Conservation (phyloP, 106 monocot species). For the Dendrobium chrysotoxum region DNA sequence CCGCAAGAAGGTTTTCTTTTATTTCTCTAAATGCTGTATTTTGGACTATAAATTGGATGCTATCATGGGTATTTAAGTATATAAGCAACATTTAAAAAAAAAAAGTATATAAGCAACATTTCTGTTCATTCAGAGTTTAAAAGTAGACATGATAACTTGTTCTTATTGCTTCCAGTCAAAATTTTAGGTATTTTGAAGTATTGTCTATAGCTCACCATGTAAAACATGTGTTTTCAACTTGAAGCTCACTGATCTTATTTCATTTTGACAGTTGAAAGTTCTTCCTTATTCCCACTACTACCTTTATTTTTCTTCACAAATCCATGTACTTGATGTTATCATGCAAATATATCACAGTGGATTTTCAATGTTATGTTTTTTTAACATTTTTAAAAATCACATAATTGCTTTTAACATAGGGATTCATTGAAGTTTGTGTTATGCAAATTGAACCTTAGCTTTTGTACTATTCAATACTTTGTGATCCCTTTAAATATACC, state of each 20-base stretch:
- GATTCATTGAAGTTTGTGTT: background rate
- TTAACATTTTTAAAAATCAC: background rate
- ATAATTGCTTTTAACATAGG: background rate
- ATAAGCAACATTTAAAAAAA: background rate
- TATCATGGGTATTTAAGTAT: background rate
- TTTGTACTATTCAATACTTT: background rate
- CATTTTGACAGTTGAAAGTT: background rate
- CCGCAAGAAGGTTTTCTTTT: constrained; percentile 61
- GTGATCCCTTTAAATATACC: background rate
- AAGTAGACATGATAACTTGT: background rate
- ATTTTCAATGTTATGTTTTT: background rate
- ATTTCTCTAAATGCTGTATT: background rate
- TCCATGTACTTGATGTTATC: background rate
- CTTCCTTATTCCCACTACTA: background rate
- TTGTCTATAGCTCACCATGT: background rate
- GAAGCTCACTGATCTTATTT: background rate
- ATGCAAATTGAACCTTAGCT: background rate
- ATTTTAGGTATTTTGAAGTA: no score
- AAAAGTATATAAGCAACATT: background rate
- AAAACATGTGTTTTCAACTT: background rate
- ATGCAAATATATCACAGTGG: background rate
- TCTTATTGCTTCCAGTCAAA: no score
- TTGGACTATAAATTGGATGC: background rate
- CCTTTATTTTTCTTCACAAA: background rate
- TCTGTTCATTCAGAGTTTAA: background rate